A percentile compares a stretch with the other conserved stretches of the same genome.
Conservation (phyloP, 1,284 basidiomycete genomes). For the Papiliotrema fonsecae region DNA sequence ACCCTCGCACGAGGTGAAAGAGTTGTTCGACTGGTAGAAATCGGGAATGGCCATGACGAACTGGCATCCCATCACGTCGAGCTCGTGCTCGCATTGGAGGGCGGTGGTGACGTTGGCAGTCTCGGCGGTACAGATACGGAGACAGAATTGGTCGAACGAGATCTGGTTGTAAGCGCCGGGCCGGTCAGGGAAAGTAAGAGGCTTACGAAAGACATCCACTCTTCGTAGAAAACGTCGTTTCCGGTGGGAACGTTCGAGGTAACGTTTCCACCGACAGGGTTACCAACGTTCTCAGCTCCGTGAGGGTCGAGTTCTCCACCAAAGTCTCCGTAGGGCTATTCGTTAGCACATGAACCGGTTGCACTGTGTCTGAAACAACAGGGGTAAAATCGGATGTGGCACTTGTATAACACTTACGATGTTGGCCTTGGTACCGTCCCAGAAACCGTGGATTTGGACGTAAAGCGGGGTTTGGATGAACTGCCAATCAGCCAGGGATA, state of each 20-base stretch:
- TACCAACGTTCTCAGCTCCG: slow-evolving; percentile 46
- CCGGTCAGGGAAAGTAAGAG: too few species aligned
- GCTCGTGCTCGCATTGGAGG: slow-evolving; percentile 43
- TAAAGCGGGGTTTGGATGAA: slow-evolving; percentile 44
- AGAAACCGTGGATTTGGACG: slow-evolving; percentile 51
- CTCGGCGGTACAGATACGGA: slow-evolving; percentile 48
- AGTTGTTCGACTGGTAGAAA: slow-evolving; percentile 39
- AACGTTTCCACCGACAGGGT: slow-evolving; percentile 52
- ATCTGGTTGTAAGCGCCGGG: slow-evolving; percentile 15
- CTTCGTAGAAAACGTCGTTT: slow-evolving; percentile 52
- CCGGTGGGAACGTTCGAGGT: slow-evolving; percentile 44
- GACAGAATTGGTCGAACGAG: slow-evolving; percentile 48
- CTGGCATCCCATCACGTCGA: slow-evolving; percentile 48
- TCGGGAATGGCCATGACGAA: slow-evolving; percentile 48
- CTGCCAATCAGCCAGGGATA: slow-evolving; percentile 8
- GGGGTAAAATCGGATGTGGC: background rate
- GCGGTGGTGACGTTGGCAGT: slow-evolving; percentile 35
- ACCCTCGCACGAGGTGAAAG: slow-evolving; percentile 48
- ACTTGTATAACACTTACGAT: slow-evolving; percentile 24
- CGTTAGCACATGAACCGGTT: slow-evolving; percentile 10
- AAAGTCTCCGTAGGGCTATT: slow-evolving; percentile 48
- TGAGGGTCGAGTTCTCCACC: slow-evolving; percentile 50
- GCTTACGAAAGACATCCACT: slow-evolving; percentile 50
- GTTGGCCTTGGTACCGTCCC: slow-evolving; percentile 46
- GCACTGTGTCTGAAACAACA: slow-evolving; percentile 3